Base-by-base conservation (phyloP, 805 yeast genomes). In the Scheffersomyces amazonensis region DNA sequence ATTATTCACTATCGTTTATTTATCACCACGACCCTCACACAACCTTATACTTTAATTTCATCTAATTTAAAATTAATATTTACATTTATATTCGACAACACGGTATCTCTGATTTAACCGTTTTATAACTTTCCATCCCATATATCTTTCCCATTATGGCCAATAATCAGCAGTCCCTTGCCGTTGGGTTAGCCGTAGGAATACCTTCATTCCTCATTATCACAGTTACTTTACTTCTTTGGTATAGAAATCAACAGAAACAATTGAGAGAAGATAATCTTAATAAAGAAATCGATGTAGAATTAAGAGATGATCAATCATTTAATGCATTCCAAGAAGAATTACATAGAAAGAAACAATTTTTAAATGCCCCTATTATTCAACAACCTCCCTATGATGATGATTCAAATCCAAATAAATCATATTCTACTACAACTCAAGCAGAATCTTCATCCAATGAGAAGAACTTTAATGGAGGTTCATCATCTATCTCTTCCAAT, bases 171-270 rank as follows among this genome's bases (percentile, higher is more conserved):
- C 48, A 47, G 31, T 51, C 58, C 9, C 50, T 66, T 38, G 62
- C 73, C 5, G 71, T 68, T 12, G 73, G 73, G 2, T 51, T 69
- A 28, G 67, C 70, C 15, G 64, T 69, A 16, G 73, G 73, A 5
- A 48, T 67, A 16, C 73, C 73, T 3, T 50, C 64, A 21, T 52
- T 58, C 32, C 39, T 69, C 5, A 53, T 66, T 13, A 21, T 67
- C 5, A 25, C 50, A 4, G 53, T 53, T 12, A 46, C 51, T 24
- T 23, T 49, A 3, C 20, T 50, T 11, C 49, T 68, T 37, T 62
- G 63, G 60, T 36, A 44, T 31, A 46, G 64, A 34, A 60, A 62
- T 44, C 58, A 59, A 30, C 52, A 58, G 27, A 51, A 53, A 20
- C 69, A 62, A 40, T 44, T 43, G 23, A 41, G 40, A 29, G 73